Percentiles rank a stretch among this genome's conserved stretches.
Conservation (phyloP, 2,329 filamentous ascomycete genomes). For the Knoxdaviesia capensis region DNA sequence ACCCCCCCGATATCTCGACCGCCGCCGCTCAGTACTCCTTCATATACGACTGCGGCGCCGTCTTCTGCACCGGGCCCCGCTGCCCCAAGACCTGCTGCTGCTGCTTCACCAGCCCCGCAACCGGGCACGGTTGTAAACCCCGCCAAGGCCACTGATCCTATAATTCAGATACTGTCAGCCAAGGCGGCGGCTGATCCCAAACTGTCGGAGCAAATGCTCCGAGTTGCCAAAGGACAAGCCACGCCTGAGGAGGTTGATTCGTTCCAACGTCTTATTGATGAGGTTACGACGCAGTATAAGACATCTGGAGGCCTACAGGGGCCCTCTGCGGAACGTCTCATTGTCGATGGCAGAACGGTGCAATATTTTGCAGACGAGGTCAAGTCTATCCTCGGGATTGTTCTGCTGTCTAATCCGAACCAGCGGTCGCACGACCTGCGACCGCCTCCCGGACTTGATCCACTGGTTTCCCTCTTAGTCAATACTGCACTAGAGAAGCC, state of each 20-base stretch:
- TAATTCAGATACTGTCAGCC: conserved; percentile 62
- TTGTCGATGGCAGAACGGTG: conserved; percentile 34
- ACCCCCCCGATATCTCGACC: too few species aligned
- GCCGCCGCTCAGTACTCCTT: too few species aligned
- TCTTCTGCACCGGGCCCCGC: conserved; percentile 8
- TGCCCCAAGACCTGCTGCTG: conserved; percentile 5
- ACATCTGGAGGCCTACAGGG: conserved; percentile 27
- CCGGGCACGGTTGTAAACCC: conserved; percentile 9
- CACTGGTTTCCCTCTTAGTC: conserved; percentile 33
- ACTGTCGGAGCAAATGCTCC: conserved; percentile 63
- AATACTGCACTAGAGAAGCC: conserved; percentile 34
- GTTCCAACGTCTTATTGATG: conserved; percentile 66
- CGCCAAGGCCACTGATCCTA: conserved; percentile 37
- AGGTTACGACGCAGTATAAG: conserved; percentile 44
- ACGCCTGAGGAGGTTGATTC: conserved; percentile 49
- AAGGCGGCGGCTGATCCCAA: conserved; percentile 53
- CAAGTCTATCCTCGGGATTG: conserved; percentile 34
- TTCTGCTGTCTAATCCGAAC: conserved; percentile 35
- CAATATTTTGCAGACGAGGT: conserved; percentile 41
- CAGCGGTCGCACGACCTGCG: conserved; percentile 32
- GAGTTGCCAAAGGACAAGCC: conserved; percentile 58
- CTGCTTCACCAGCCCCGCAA: conserved; percentile 6
- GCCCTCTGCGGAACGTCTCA: conserved; percentile 31
- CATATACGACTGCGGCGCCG: conserved; percentile 4
- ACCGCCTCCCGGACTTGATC: conserved; percentile 32